These are phyloP conservation scores for Flaveria ramosissima DNA, from an alignment of 129 eudicot genomes.

Conservation along the genomic window DNA sequence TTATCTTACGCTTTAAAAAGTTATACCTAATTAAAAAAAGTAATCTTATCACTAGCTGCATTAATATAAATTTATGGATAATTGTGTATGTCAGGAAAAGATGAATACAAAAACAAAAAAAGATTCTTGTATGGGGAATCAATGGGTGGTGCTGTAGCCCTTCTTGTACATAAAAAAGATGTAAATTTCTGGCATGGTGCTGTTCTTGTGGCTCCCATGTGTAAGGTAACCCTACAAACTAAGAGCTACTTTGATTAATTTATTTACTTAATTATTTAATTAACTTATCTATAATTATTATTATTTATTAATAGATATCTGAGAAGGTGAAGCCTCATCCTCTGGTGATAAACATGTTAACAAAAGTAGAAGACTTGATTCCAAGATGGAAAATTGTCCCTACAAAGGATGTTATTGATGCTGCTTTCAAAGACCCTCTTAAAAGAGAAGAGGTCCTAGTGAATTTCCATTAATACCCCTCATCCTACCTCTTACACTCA, in stretches of 20 bases:
- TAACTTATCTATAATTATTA: not conserved
- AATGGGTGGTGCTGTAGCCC: constrained; percentile 97
- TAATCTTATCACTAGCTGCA: no score
- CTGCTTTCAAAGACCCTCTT: constrained; percentile 89
- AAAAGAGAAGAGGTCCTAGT: constrained; percentile 73
- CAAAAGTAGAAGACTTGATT: constrained; percentile 71
- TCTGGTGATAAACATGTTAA: constrained; percentile 61
- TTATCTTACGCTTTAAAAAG: not conserved
- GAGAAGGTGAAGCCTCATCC: constrained; percentile 99
- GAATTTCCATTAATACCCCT: not conserved
- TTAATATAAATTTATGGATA: not conserved
- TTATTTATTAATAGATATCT: constrained; percentile 52
- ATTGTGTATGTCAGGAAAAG: constrained; percentile 39
- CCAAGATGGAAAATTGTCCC: constrained; percentile 99
- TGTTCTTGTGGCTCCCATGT: constrained; percentile 95
- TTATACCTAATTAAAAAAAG: no score
- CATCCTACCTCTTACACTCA: not conserved
- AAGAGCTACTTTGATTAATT: not conserved
- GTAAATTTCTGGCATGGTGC: constrained; percentile 91
- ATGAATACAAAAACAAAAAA: constrained; percentile 60
- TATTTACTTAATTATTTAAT: no score
- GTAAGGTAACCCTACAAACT: constrained; percentile 66
- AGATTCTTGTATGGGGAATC: constrained; percentile 93
- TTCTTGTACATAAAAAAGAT: constrained; percentile 74
- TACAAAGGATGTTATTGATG: constrained; percentile 79